These are phyloP conservation scores for Moesziomyces sp. DNA, from an alignment of 1,284 basidiomycete genomes.

Conservation along the genomic window DNA sequence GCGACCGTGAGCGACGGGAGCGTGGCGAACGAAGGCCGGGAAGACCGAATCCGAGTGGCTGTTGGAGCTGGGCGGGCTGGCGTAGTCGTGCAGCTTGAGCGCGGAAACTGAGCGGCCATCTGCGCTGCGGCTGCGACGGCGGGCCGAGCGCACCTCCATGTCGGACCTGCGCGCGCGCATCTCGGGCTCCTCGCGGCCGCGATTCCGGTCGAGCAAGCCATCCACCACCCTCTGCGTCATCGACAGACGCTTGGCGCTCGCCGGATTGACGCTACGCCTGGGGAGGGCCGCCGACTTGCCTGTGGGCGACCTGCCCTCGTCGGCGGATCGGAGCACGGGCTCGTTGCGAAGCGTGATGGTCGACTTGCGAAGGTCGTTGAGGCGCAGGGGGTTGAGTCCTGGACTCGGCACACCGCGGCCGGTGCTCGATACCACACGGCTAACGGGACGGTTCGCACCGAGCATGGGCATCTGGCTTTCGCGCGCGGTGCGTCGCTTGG, in stretches of 20 bases:
- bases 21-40: slow-evolving; percentile 47
- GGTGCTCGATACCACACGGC: slow-evolving; percentile 46
- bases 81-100: slow-evolving; percentile 18
- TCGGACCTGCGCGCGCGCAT: slow-evolving; percentile 35
- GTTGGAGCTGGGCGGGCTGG: slow-evolving; percentile 41
- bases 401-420: slow-evolving; percentile 49
- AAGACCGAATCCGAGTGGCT: slow-evolving; percentile 45
- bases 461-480: slow-evolving; percentile 27
- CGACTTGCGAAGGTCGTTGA: slow-evolving; percentile 41
- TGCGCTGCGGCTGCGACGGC: slow-evolving; percentile 47
- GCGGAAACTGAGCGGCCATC: slow-evolving; percentile 26
- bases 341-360: slow-evolving; percentile 29
- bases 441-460: slow-evolving; percentile 26
- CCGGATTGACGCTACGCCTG: neutral
- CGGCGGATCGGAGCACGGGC: slow-evolving; percentile 16
- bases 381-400: slow-evolving; percentile 23
- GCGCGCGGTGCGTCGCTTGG: slow-evolving; percentile 17
- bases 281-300: slow-evolving; percentile 9
- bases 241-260: slow-evolving; percentile 30
- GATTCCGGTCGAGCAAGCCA: slow-evolving; percentile 40
- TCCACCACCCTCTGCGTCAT: slow-evolving; percentile 50
- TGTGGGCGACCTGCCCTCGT: slow-evolving; percentile 11
- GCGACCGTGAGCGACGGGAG: slow-evolving; percentile 17
- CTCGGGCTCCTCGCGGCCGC: slow-evolving; percentile 51
- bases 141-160: slow-evolving; percentile 25